Evolutionary conservation across 2,329 filamentous ascomycete species (phyloP), one percentile per base, ranked within the genome.

Genomic region (Arthrinium puccinioides): DNA sequence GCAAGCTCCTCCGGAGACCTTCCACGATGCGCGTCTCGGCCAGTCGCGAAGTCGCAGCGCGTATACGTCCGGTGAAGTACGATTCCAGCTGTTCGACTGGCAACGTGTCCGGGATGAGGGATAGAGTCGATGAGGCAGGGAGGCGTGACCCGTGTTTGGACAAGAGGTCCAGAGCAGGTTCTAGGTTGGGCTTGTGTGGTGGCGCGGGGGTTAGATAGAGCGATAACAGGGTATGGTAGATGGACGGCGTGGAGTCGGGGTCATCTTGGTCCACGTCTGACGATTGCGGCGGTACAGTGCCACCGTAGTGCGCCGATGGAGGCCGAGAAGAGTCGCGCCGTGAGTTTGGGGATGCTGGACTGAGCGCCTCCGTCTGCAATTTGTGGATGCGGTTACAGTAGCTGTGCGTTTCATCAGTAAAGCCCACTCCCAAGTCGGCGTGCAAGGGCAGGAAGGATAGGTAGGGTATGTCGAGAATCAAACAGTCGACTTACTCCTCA

Each of bases 31-130:
- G 78, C 21, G 82, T 79, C 59, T 92, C 82, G 49, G 89, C 90
- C 42, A 92, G 73, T 1, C 85, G 72, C 18, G 81, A 85, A 51
- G 88, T 96, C 36, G 87, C 87, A 9, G 82, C 80, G 15, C 92
- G 81, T 51, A 97, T 95, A 16, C 90, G 82, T 9, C 89, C 88
- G 25, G 82, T 79, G 69, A 98, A 97, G 62, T 98, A 98, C 11
- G 83, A 83, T 52, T 89, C 85, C 0, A 98, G 75, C 40, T 92
- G 77, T 25, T 74, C 69, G 7, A 97, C 78, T 0, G 87, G 82
- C 7, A 97, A 75, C 4, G 76, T 70, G 42, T 87, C 76, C 0
- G 92, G 92, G 30, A 98, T 89, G 16, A 98, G 72, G 15, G 84
- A 79, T 7, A 98, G 70, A 0, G 90, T 94, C 23, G 86, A 90